Evolutionary conservation across 2,329 filamentous ascomycete genomes (phyloP), one percentile per base, ranked within the genome.

Genomic region (Cryphonectria carpinicola): DNA sequence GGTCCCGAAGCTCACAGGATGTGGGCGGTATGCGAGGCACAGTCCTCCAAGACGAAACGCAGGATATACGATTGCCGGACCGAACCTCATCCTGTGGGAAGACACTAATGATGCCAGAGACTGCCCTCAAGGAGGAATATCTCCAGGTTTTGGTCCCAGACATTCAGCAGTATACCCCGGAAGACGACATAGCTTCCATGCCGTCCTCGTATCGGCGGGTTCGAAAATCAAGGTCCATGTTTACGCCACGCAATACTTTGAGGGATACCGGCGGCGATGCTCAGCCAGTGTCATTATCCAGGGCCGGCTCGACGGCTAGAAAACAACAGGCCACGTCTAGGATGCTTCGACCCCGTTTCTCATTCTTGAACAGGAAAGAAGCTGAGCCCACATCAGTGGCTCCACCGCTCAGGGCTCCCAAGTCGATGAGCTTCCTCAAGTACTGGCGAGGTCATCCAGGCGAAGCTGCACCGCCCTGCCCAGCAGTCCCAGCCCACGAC

Each of bases 211-310:
- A 83, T 73, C 82, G 83, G 63, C 83, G 81, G 39, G 77, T 89
- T 58, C 85, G 86, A 60, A 87, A 85, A 74, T 87, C 87, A 1
- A 85, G 81, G 70, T 90, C 88, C 0, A 85, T 89, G 85, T 82
- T 86, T 72, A 78, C 80, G 14, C 77, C 79, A 2, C 79, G 80
- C 1, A 73, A 77, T 14, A 58, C 62, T 0, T 68, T 65, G 28
- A 73, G 72, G 8, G 64, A 32, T 11, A 71, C 65, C 17, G 70
- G 73, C 19, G 73, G 74, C 17, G 70, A 6, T 5, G 11, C 19
- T 22, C 67, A 22, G 3, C 4, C 32, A 37, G 43, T 28, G 22
- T 32, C 63, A 7, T 22, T 52, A 4, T 46, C 39, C 19, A 39
- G 54, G 41, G 46, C 19, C 1, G 25, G 6, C 10, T 35, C 41